Conservation (phyloP, 139 green algal species). For the Ulvella scutata region DNA sequence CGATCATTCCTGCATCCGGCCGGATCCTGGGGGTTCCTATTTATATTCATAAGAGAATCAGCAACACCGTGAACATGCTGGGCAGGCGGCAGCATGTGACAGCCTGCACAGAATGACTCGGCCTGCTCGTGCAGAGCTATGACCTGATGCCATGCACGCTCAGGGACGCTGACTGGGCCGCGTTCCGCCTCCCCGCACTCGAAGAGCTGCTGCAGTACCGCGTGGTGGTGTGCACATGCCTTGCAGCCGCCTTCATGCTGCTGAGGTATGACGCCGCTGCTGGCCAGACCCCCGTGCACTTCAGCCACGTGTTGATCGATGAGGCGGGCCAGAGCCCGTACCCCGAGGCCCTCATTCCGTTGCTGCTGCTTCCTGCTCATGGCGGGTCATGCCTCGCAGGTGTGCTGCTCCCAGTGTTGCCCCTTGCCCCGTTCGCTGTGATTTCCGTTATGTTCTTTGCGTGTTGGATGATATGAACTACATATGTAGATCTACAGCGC, state of each 20-base stretch:
- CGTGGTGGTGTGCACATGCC: slow-evolving; percentile 21
- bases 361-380: slow-evolving; percentile 14
- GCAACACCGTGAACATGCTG: no score
- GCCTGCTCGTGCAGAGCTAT: not conserved
- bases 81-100: no score
- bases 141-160: slow-evolving; percentile 1
- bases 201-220: not conserved
- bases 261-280: not conserved
- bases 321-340: slow-evolving; percentile 28
- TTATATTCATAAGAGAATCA: no score
- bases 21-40: no score
- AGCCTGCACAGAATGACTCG: not conserved
- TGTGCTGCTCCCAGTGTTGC: slow-evolving; percentile 17
- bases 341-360: not conserved
- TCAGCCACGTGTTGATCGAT: slow-evolving; percentile 33
- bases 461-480: not conserved
- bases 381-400: slow-evolving; percentile 15
- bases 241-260: not conserved
- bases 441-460: not conserved
- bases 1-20: no score
- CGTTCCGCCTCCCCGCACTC: slow-evolving; percentile 16
- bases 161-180: slow-evolving; percentile 2
- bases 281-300: slow-evolving; percentile 7
- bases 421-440: no score
- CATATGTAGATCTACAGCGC: not conserved